Percentiles rank a stretch among this genome's conserved stretches.
Evolutionary conservation across 129 eudicot species (phyloP).

Genomic region (Chrysanthemum lavandulifolium): DNA sequence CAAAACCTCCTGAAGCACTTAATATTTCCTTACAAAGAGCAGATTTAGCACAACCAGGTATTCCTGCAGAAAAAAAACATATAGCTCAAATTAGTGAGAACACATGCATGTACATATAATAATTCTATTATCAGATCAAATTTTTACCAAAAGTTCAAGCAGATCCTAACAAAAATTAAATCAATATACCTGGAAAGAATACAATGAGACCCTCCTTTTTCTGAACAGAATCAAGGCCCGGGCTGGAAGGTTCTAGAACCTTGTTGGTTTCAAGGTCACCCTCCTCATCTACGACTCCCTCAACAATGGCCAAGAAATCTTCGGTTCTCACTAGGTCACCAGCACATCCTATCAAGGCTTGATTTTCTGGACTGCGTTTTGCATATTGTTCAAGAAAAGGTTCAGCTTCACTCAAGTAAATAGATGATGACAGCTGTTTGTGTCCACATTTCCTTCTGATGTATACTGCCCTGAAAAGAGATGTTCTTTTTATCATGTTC

Average conservation of each 20-base stretch:
- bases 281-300: slow-evolving; percentile 78
- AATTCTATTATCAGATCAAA: not conserved
- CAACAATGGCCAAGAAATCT: slow-evolving; percentile 80
- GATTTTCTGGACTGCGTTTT: slow-evolving; percentile 76
- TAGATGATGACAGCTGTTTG: slow-evolving; percentile 61
- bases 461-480: slow-evolving; percentile 62
- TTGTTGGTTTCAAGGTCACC: slow-evolving; percentile 71
- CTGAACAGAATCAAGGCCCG: slow-evolving; percentile 50
- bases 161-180: too few relatives aligned
- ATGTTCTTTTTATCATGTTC: slow-evolving; percentile 3
- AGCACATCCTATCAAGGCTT: slow-evolving; percentile 82
- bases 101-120: slow-evolving; percentile 2
- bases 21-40: slow-evolving; percentile 88
- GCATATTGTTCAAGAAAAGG: slow-evolving; percentile 94
- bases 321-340: slow-evolving; percentile 72
- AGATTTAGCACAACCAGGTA: slow-evolving; percentile 99
- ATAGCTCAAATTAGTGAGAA: slow-evolving; percentile 7
- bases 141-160: not conserved
- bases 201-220: slow-evolving; percentile 86
- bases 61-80: slow-evolving; percentile 45
- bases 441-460: slow-evolving; percentile 68
- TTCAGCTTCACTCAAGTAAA: slow-evolving; percentile 85
- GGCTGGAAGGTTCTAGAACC: slow-evolving; percentile 48
- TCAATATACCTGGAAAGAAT: slow-evolving; percentile 82
- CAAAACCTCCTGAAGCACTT: slow-evolving; percentile 54